Evolutionary conservation across 305 asterid genomes (phyloP).

Genomic region (Salvia sclarea): DNA sequence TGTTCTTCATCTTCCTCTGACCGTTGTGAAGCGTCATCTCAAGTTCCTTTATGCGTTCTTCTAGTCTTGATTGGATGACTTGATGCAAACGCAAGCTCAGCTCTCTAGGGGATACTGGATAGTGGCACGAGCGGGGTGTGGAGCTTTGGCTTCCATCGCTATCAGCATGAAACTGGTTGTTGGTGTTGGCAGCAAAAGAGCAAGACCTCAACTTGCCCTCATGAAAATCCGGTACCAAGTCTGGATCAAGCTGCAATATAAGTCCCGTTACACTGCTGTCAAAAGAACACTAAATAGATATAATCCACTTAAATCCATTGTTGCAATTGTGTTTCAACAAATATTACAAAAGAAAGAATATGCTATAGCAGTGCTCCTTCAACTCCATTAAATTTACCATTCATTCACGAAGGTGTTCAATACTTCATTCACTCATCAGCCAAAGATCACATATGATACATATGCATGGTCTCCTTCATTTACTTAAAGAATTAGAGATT

Average conservation of each 20-base stretch:
- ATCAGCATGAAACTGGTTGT: conserved; percentile 43
- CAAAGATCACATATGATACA: neutral
- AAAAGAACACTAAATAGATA: neutral
- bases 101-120: conserved; percentile 79
- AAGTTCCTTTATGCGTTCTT: conserved; percentile 73
- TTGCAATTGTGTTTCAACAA: neutral
- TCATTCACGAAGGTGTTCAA: neutral
- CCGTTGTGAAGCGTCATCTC: conserved; percentile 67
- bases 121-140: conserved; percentile 53
- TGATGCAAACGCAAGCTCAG: conserved; percentile 78
- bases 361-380: neutral
- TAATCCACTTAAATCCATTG: neutral
- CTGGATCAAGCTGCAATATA: conserved; percentile 58
- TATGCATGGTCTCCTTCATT: neutral
- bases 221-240: conserved; percentile 43
- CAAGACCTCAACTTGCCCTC: conserved; percentile 57
- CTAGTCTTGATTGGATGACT: conserved; percentile 77
- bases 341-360: neutral
- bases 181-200: conserved; percentile 37
- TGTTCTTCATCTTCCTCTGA: conserved; percentile 46
- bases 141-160: conserved; percentile 50
- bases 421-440: neutral
- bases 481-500: neutral
- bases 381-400: neutral
- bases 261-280: neutral